Conservation (phyloP, 495 filamentous ascomycete species). For the Tuber borchii region DNA sequence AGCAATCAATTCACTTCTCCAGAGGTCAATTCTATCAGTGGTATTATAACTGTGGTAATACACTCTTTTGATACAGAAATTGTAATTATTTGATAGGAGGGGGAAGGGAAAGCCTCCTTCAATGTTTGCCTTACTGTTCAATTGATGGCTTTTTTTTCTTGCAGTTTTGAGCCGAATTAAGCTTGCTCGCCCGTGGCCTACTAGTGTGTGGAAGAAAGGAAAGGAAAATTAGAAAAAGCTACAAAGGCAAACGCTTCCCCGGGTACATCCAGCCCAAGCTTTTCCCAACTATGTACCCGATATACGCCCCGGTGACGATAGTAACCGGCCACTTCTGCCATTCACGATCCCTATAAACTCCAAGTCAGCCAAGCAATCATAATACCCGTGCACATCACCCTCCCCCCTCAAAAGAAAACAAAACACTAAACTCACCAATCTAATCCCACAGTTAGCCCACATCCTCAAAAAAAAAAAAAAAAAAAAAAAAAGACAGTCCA, state of each 20-base stretch:
- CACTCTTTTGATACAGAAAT: slow-evolving; percentile 2
- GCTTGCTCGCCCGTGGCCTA: background rate
- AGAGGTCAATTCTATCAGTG: background rate
- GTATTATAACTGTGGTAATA: background rate
- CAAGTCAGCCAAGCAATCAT: slow-evolving; percentile 12
- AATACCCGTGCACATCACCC: background rate
- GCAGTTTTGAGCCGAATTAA: background rate
- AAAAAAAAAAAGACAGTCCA: slow-evolving; percentile 6
- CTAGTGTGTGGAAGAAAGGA: background rate
- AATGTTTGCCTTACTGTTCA: background rate
- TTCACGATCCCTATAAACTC: slow-evolving; percentile 61
- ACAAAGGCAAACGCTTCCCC: slow-evolving; percentile 60
- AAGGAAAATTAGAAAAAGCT: background rate
- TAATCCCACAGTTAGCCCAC: background rate
- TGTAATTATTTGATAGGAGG: background rate
- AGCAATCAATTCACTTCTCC: background rate
- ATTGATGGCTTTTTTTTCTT: background rate
- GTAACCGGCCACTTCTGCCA: slow-evolving; percentile 99
- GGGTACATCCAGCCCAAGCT: slow-evolving; percentile 55
- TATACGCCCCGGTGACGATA: slow-evolving; percentile 65
- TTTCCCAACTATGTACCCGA: slow-evolving; percentile 60
- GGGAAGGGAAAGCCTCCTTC: background rate
- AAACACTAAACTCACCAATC: slow-evolving; percentile 28
- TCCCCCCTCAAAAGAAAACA: background rate
- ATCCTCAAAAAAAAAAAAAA: too few relatives aligned